Evolutionary conservation across 345 rosid genomes (phyloP).

Genomic region (Citrus cavaleriei): DNA sequence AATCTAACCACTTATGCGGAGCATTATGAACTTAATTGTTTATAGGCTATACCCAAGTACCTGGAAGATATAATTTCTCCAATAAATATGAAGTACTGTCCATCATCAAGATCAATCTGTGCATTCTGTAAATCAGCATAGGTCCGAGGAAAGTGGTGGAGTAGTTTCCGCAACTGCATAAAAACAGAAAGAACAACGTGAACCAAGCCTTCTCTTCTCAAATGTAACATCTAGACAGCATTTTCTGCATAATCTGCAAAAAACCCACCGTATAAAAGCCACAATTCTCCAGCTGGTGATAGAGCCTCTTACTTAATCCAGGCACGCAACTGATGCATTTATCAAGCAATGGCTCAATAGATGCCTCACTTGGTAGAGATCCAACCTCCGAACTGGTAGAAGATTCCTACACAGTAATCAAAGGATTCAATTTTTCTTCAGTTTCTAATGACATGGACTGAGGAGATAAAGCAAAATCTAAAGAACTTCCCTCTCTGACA

Average conservation of each 20-base stretch:
- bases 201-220: conserved; percentile 13
- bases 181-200: conserved; percentile 14
- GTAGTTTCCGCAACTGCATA: conserved; percentile 67
- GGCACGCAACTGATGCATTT: conserved; percentile 48
- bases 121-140: conserved; percentile 91
- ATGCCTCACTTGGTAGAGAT: conserved; percentile 13
- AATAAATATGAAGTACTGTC: conserved; percentile 83
- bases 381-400: conserved; percentile 10
- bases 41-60: conserved; percentile 32
- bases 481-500: conserved; percentile 28
- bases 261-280: conserved; percentile 82
- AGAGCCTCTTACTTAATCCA: conserved; percentile 66
- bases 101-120: conserved; percentile 68
- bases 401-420: conserved; percentile 18
- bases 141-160: conserved; percentile 92
- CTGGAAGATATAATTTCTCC: conserved; percentile 78
- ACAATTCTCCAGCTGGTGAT: conserved; percentile 53
- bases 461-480: conserved; percentile 21
- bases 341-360: conserved; percentile 46
- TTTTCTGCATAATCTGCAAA: conserved; percentile 1
- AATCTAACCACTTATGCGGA: not conserved
- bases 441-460: conserved; percentile 25
- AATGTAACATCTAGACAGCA: not conserved
- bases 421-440: conserved; percentile 31
- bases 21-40: not conserved